Evolutionary conservation across 2,329 filamentous ascomycete species (phyloP).

Genomic region (Bipolaris bicolor): DNA sequence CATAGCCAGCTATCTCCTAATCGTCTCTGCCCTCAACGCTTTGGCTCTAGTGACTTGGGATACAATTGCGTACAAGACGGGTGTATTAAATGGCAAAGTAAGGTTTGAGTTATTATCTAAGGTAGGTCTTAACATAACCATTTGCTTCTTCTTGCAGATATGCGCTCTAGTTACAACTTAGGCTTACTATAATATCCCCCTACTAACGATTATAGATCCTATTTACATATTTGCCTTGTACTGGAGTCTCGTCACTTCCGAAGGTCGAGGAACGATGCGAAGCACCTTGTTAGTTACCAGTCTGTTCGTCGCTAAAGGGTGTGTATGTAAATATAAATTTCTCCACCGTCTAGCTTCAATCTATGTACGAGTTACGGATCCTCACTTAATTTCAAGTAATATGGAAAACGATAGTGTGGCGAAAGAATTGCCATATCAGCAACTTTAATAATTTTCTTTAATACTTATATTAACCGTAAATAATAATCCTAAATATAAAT

Average conservation of each 20-base stretch:
- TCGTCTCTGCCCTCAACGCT: not conserved
- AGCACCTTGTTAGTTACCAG: not conserved
- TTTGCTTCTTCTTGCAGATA: not conserved
- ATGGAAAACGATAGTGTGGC: not conserved
- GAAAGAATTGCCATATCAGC: not conserved
- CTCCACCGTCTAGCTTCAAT: not conserved
- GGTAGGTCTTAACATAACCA: not conserved
- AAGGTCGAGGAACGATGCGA: not conserved
- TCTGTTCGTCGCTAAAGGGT: not conserved
- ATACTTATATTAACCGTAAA: not conserved
- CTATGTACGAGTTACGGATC: not conserved
- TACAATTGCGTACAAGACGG: not conserved
- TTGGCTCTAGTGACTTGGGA: not conserved
- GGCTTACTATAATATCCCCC: not conserved
- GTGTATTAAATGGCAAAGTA: not conserved
- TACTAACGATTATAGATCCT: not conserved
- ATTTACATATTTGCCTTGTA: not conserved
- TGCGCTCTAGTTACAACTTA: not conserved
- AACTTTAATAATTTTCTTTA: not conserved
- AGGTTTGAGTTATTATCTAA: not conserved
- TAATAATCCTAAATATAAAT: not conserved
- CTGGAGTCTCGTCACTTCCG: not conserved
- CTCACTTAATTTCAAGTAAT: not conserved
- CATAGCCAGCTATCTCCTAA: not conserved
- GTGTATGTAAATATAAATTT: not conserved